phyloP scores from a whole-genome alignment of 257 asterid species.

The Petrea volubilis region DNA sequence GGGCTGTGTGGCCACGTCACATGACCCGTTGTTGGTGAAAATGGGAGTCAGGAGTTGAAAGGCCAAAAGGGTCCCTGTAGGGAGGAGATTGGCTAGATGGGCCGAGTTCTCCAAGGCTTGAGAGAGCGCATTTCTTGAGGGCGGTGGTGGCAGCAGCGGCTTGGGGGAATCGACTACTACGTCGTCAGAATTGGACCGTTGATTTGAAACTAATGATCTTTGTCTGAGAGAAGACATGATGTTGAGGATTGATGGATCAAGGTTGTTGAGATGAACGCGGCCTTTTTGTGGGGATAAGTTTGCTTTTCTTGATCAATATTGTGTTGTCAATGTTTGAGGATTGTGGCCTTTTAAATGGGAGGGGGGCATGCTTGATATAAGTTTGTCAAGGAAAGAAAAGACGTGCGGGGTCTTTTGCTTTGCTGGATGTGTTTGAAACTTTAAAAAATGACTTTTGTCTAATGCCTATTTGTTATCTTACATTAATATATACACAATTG shows the following conservation, averaged over 20 bases:
- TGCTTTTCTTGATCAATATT: not conserved
- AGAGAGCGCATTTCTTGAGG: slow-evolving; percentile 40
- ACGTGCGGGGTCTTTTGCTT: no score
- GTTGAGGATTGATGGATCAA: not conserved
- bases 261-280: not conserved
- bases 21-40: slow-evolving; percentile 61
- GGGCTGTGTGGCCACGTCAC: slow-evolving; percentile 46
- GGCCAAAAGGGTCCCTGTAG: slow-evolving; percentile 71
- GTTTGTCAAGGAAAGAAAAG: no score
- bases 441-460: no score
- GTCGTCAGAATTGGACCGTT: slow-evolving; percentile 9
- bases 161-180: not conserved
- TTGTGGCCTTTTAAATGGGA: no score
- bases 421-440: no score
- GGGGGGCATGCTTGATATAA: no score
- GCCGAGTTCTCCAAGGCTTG: slow-evolving; percentile 56
- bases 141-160: slow-evolving; percentile 16
- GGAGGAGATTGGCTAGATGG: slow-evolving; percentile 75
- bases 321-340: not conserved
- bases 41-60: slow-evolving; percentile 72
- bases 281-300: no score
- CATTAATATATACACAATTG: no score
- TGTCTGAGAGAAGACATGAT: slow-evolving; percentile 35
- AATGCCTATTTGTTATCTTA: no score
- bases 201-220: slow-evolving; percentile 31